Conservation (phyloP, 306 rosid species). For the Albizia julibrissin region DNA sequence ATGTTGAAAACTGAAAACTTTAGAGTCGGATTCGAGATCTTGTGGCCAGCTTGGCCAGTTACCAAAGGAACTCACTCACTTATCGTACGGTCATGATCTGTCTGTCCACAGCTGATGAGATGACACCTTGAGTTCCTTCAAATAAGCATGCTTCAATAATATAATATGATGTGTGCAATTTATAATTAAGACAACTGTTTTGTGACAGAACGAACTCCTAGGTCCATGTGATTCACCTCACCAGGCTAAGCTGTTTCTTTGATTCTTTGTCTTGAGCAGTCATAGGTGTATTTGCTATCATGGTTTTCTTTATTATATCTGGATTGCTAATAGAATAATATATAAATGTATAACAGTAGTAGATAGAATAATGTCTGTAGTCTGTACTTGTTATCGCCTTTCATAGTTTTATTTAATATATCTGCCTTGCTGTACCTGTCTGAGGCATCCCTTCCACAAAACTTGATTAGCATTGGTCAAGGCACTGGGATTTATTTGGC, state of each 20-base stretch:
- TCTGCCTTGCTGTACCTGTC: constrained; percentile 69
- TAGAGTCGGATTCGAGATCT: constrained; percentile 37
- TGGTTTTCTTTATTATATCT: neutral
- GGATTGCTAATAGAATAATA: neutral
- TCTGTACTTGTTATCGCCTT: constrained; percentile 4
- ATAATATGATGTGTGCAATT: constrained; percentile 1
- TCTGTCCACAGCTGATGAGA: constrained; percentile 52
- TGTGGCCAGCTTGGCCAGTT: constrained; percentile 44
- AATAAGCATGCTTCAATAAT: constrained; percentile 19
- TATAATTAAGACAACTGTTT: constrained; percentile 39
- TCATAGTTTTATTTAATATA: constrained; percentile 41
- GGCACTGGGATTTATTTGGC: constrained; percentile 88
- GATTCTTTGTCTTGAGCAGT: constrained; percentile 51
- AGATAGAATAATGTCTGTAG: constrained; percentile 6
- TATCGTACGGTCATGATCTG: constrained; percentile 58
- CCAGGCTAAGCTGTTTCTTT: constrained; percentile 53
- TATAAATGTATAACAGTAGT: neutral
- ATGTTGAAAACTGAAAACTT: constrained; percentile 13
- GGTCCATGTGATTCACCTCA: constrained; percentile 66
- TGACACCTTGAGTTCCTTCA: constrained; percentile 30
- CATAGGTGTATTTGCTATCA: constrained; percentile 8
- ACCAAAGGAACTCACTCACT: constrained; percentile 38
- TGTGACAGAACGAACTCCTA: constrained; percentile 40
- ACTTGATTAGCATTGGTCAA: constrained; percentile 79
- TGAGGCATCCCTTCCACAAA: constrained; percentile 86